Conservation (phyloP, 352 stramenopile genomes). For the Phytophthora brassicae region DNA sequence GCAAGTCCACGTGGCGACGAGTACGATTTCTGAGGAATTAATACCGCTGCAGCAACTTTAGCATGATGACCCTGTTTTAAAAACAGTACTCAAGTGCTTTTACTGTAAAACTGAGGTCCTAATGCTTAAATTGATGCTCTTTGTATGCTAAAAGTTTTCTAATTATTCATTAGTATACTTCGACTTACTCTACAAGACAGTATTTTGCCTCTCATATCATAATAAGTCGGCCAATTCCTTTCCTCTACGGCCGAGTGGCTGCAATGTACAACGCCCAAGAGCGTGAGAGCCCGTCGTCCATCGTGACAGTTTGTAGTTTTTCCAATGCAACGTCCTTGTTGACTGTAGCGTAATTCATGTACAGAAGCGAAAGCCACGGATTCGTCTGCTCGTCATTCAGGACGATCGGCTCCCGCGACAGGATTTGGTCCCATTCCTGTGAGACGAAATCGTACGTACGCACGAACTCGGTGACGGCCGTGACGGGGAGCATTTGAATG, state of each 20-base stretch:
- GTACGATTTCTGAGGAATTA: conserved; percentile 25
- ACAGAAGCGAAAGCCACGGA: conserved; percentile 78
- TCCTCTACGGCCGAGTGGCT: conserved; percentile 37
- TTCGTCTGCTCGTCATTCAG: conserved; percentile 44
- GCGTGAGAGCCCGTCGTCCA: conserved; percentile 76
- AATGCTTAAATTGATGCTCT: no score
- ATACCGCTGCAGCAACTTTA: neutral
- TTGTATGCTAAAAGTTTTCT: no score
- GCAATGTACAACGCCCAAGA: conserved; percentile 83
- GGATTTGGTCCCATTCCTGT: conserved; percentile 54
- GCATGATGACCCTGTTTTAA: neutral
- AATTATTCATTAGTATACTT: no score
- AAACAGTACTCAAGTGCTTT: no score
- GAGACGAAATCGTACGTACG: conserved; percentile 51
- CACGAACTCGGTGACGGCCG: conserved; percentile 59
- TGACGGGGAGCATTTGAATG: conserved; percentile 79
- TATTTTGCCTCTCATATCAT: conserved; percentile 28
- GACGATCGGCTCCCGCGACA: conserved; percentile 43
- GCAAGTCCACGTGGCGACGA: conserved; percentile 23
- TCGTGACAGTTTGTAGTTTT: conserved; percentile 55
- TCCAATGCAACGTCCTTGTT: conserved; percentile 49
- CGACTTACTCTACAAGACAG: conserved; percentile 27
- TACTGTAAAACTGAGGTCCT: no score
- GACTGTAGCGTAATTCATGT: conserved; percentile 76
- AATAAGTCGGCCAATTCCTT: conserved; percentile 5